These are phyloP conservation scores for Acer negundo DNA, from an alignment of 345 rosid species.

Conservation along the genomic window DNA sequence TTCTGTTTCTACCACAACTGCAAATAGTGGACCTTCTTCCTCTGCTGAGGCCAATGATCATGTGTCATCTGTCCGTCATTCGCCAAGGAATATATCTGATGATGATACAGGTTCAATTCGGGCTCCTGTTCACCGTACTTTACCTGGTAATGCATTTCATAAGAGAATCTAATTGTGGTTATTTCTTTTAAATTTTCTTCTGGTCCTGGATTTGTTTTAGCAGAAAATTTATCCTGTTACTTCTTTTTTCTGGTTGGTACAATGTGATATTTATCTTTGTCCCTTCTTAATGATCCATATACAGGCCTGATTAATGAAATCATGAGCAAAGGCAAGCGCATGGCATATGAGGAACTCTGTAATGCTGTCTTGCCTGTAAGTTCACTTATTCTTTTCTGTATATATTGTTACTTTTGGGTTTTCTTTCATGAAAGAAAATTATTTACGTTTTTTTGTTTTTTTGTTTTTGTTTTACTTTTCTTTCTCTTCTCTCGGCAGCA, in stretches of 20 bases:
- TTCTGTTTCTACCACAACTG: constrained; percentile 51
- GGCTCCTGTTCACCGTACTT: constrained; percentile 64
- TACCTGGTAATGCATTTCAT: constrained; percentile 55
- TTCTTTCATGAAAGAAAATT: not conserved
- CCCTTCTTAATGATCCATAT: not conserved
- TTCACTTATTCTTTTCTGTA: constrained; percentile 17
- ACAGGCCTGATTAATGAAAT: constrained; percentile 85
- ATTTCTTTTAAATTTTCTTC: not conserved
- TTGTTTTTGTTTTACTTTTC: constrained; percentile 7
- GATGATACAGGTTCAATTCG: constrained; percentile 55
- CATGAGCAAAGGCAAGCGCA: constrained; percentile 91
- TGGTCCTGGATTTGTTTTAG: not conserved
- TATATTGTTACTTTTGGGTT: constrained; percentile 10
- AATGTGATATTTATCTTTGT: not conserved
- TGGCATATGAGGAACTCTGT: constrained; percentile 94
- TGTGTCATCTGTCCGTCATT: constrained; percentile 56
- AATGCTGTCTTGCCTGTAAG: constrained; percentile 92
- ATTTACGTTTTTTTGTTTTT: not conserved
- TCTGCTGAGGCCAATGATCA: constrained; percentile 69
- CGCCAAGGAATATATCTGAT: constrained; percentile 65
- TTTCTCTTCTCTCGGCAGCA: constrained; percentile 58
- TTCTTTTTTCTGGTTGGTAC: not conserved
- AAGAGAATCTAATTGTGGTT: not conserved
- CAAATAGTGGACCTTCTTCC: constrained; percentile 82
- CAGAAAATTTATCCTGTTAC: not conserved